Percentiles rank a stretch among this genome's conserved stretches.
Evolutionary conservation across 2,329 filamentous ascomycete genomes (phyloP).

Genomic region (Xylaria arbuscula): DNA sequence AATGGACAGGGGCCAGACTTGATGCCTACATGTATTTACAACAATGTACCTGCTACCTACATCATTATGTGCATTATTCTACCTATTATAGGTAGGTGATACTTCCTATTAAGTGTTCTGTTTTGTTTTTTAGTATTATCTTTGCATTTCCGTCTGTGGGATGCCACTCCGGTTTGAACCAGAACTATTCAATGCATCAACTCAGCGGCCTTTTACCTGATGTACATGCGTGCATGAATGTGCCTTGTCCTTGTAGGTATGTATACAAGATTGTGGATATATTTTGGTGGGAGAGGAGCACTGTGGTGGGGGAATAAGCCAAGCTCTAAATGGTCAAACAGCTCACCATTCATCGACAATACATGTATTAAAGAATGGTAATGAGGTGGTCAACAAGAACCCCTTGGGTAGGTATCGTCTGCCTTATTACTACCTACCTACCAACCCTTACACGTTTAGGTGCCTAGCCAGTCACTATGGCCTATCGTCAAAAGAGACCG

Average conservation of each 20-base stretch:
- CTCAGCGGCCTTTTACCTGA: no score
- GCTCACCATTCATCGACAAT: constrained; percentile 1
- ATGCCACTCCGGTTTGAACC: constrained; percentile 9
- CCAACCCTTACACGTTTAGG: not conserved
- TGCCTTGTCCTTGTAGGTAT: not conserved
- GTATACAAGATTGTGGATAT: not conserved
- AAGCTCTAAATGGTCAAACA: not conserved
- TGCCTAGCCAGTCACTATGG: not conserved
- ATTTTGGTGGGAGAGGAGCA: constrained; percentile 15
- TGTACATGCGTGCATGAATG: not conserved
- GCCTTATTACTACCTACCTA: constrained; percentile 8
- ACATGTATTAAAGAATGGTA: not conserved
- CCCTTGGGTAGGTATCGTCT: constrained; percentile 3
- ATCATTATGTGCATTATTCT: no score
- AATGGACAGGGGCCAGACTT: not conserved
- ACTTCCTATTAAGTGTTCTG: not conserved
- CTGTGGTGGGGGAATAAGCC: constrained; percentile 13
- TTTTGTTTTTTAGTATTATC: not conserved
- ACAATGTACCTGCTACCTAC: no score
- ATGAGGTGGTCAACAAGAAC: constrained; percentile 4
- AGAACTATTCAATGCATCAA: no score
- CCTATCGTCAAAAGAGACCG: not conserved
- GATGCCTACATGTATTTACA: not conserved
- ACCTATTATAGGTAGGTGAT: not conserved
- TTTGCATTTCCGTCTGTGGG: constrained; percentile 8